These are phyloP conservation scores for Malus sylvestris DNA, from an alignment of 306 rosid species.

Conservation along the genomic window DNA sequence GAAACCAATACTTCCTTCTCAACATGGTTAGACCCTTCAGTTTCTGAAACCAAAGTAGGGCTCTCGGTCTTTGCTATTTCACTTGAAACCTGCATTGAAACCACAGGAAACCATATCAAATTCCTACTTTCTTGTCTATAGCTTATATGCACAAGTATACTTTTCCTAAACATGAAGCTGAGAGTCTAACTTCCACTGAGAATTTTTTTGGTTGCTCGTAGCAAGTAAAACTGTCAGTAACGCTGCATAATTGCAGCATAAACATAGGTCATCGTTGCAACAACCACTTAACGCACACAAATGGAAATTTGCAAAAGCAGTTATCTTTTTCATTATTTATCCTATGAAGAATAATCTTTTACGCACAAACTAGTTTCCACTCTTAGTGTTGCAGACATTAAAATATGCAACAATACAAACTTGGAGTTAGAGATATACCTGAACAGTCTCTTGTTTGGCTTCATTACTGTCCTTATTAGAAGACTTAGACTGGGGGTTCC, in stretches of 20 bases:
- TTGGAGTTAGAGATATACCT: conserved; percentile 38
- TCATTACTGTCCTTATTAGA: conserved; percentile 19
- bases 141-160: not conserved
- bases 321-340: too few species aligned
- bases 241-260: not conserved
- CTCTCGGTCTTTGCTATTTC: conserved; percentile 14
- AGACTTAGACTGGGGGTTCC: conserved; percentile 5
- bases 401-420: not conserved
- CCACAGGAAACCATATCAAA: conserved; percentile 12
- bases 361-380: not conserved
- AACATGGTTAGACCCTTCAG: conserved; percentile 11
- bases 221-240: not conserved
- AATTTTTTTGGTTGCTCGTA: not conserved
- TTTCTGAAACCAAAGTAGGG: conserved; percentile 3
- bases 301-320: not conserved
- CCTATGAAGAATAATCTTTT: not conserved
- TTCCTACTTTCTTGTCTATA: not conserved
- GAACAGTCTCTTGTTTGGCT: conserved; percentile 16
- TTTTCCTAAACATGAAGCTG: not conserved
- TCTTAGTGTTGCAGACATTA: not conserved
- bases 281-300: not conserved
- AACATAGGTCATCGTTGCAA: not conserved
- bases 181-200: not conserved
- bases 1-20: conserved; percentile 19
- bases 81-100: conserved; percentile 32